Base-by-base conservation (phyloP, 306 rosid species). In the Prunus padus region DNA sequence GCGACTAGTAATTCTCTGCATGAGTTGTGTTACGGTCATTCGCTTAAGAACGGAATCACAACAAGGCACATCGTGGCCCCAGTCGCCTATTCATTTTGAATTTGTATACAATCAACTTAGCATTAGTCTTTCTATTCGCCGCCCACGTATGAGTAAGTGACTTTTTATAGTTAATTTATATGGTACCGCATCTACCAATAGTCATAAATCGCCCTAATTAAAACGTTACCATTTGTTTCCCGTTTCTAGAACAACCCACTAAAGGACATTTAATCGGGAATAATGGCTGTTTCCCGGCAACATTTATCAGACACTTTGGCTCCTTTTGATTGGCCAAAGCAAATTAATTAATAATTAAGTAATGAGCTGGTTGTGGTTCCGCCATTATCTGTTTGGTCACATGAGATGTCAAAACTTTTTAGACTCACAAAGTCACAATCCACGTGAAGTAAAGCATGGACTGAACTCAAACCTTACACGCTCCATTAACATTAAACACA, bases 381-480 rank as follows among this genome's bases (percentile, higher is more conserved):
- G 77, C 65, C 81, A 76, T 81, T 82, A 83, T 82, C 76, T 73
- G 86, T 83, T 82, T 80, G 42, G 75, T 88, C 90, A 88, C 87
- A 83, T 85, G 91, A 88, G 83, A 77, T 59, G 65, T 81, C 84
- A 69, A 74, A 69, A 68, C 82, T 80, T 82, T 76, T 85, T 64
- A 83, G 56, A 75, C 77, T 84, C 74, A 54, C 81, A 80, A 63
- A 40, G 73, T 80, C 73, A 62, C 76, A 75, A 10, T 83, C 87
- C 93, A 90, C 83, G 87, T 82, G 91, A 87, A 86, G 30, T 77
- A 69, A 80, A 75, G 19, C 72, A 63, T 75, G 65, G 12, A 73
- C 56, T 73, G 49, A 67, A 77, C 80, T 78, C 74, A 55, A 25
- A 63, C 46, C 75, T 40, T 31, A 37, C 9, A 1, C 2, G 1